A percentile compares a stretch with the other conserved stretches of the same genome.
These are phyloP conservation scores for Polychytrium aggregatum DNA, from an alignment of 192 early-diverging fungal species.

Conservation along the genomic window DNA sequence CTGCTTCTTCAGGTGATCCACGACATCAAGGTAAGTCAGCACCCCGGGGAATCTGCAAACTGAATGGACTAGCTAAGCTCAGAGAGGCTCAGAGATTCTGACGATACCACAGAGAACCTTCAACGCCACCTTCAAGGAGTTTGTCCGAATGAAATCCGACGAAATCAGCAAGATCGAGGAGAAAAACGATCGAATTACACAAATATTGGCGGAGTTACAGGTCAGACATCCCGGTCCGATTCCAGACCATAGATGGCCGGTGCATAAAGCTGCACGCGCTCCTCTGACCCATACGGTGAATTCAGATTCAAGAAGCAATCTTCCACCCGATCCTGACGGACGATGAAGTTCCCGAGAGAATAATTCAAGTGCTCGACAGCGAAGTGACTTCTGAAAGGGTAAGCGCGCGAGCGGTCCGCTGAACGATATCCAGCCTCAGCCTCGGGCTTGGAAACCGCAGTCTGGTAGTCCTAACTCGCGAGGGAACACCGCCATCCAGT, in stretches of 20 bases:
- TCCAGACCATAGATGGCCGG: too few relatives aligned
- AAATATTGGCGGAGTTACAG: slow-evolving; percentile 34
- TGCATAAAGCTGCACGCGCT: too few relatives aligned
- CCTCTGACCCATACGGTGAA: too few relatives aligned
- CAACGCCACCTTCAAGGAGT: slow-evolving; percentile 35
- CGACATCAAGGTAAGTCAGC: slow-evolving; percentile 33
- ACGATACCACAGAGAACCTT: slow-evolving; percentile 30
- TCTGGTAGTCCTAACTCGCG: too few relatives aligned
- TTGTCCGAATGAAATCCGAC: slow-evolving; percentile 32
- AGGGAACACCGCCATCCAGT: too few relatives aligned
- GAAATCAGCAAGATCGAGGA: slow-evolving; percentile 47
- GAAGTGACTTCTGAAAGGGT: slow-evolving; percentile 47
- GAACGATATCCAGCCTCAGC: too few relatives aligned
- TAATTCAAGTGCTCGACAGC: slow-evolving; percentile 36
- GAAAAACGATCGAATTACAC: slow-evolving; percentile 38
- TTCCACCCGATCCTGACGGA: slow-evolving; percentile 36
- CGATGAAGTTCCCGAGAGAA: slow-evolving; percentile 45
- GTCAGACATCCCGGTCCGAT: slow-evolving; percentile 3
- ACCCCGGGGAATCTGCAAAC: too few relatives aligned
- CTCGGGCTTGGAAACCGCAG: too few relatives aligned
- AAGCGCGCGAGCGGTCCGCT: background rate
- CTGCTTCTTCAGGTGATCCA: slow-evolving; percentile 27
- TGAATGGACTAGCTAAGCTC: too few relatives aligned
- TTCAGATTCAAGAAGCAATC: slow-evolving; percentile 29
- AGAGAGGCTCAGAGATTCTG: too few relatives aligned